phyloP scores from a whole-genome alignment of 768 basidiomycete species.

The Flagelloscypha sp. region DNA sequence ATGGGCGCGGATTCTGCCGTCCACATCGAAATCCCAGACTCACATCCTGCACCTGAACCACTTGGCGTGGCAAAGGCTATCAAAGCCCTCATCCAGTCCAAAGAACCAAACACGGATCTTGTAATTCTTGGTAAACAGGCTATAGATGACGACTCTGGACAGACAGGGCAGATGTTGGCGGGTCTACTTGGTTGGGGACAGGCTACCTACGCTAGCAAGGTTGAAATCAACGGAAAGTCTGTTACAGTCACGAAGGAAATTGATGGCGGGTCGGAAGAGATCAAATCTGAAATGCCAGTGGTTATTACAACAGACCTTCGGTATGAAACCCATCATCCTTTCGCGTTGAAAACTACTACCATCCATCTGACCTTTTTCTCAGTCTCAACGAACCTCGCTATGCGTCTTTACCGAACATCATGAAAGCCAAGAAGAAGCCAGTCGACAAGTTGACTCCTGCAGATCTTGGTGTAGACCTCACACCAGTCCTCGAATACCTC shows the following conservation, averaged over 20 bases:
- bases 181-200: slow-evolving; percentile 89
- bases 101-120: slow-evolving; percentile 58
- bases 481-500: slow-evolving; percentile 75
- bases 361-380: slow-evolving; percentile 1
- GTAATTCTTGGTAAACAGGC: slow-evolving; percentile 98
- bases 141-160: slow-evolving; percentile 93
- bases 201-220: slow-evolving; percentile 89
- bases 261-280: slow-evolving; percentile 86
- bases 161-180: slow-evolving; percentile 97
- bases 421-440: slow-evolving; percentile 99
- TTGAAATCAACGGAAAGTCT: slow-evolving; percentile 64
- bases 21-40: slow-evolving; percentile 81
- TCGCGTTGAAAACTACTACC: no score
- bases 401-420: slow-evolving; percentile 93
- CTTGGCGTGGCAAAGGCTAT: slow-evolving; percentile 86
- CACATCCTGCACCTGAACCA: slow-evolving; percentile 72
- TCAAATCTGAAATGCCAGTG: slow-evolving; percentile 71
- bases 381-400: slow-evolving; percentile 76
- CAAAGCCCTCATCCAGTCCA: slow-evolving; percentile 60
- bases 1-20: slow-evolving; percentile 95
- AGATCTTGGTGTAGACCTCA: slow-evolving; percentile 79
- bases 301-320: slow-evolving; percentile 90
- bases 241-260: slow-evolving; percentile 81
- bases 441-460: slow-evolving; percentile 72
- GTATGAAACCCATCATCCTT: slow-evolving; percentile 31